Evolutionary conservation across 345 rosid genomes (phyloP), one percentile per base, ranked within the genome.

Genomic region (Dipteronia dyeriana): DNA sequence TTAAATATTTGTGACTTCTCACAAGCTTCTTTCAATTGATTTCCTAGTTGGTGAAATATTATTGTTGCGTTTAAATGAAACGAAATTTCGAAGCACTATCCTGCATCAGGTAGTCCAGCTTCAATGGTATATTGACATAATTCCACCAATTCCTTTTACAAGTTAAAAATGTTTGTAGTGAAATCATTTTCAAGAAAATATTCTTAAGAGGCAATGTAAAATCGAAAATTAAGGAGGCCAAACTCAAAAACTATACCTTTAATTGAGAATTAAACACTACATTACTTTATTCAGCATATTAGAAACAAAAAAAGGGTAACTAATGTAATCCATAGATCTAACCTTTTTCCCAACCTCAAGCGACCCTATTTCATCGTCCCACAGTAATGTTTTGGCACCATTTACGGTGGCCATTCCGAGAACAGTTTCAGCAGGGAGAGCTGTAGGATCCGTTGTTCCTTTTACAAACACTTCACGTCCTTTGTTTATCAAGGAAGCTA

Each of bases 331-430:
- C 49, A 62, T 64, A 20, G 31, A 47, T 70, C 88, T 7, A 34
- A 89, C 95, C 93, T 88, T 91, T 80, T 88, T 88, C 67, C 88
- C 91, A 71, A 79, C 82, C 83, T 88, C 95, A 79, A 91, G 88
- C 3, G 92, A 89, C 68, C 95, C 93, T 54, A 91, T 88, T 80
- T 91, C 95, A 73, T 86, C 68, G 75, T 91, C 91, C 93, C 93
- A 89, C 9, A 89, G 90, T 31, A 91, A 86, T 56, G 95, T 79
- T 80, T 85, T 91, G 38, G 95, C 93, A 71, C 91, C 91, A 81
- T 91, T 86, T 77, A 88, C 71, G 60, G 95, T 88, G 2, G 80
- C 90, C 93, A 88, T 89, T 79, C 71, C 83, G 51, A 91, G 88
- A 72, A 87, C 73, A 56, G 87, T 85, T 83, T 89, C 93, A 68